phyloP scores from a whole-genome alignment of 2,329 filamentous ascomycete species.

The Helicocarpus griseus region DNA sequence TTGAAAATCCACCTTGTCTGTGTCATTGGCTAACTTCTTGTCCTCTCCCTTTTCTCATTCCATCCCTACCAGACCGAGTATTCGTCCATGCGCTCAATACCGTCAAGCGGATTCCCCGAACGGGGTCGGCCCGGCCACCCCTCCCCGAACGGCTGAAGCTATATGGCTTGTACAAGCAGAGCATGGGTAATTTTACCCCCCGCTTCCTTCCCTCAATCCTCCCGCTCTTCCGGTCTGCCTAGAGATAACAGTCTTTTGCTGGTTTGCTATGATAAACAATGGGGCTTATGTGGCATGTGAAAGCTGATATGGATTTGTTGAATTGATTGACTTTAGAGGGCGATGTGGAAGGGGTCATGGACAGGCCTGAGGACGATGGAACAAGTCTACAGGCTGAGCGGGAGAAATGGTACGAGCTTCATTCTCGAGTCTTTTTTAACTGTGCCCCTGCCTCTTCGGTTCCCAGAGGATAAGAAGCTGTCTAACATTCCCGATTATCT shows the following conservation, averaged over 20 bases:
- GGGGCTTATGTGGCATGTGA: not conserved
- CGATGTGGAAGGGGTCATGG: slow-evolving; percentile 89
- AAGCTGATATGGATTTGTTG: slow-evolving; percentile 12
- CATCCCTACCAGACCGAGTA: slow-evolving; percentile 69
- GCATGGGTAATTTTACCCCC: slow-evolving; percentile 54
- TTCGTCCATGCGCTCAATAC: slow-evolving; percentile 99
- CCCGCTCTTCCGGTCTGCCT: not conserved
- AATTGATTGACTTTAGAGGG: slow-evolving; percentile 53
- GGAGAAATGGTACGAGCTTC: slow-evolving; percentile 55
- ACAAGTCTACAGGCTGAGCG: slow-evolving; percentile 45
- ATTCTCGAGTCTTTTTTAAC: too few relatives aligned
- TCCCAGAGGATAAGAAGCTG: not conserved
- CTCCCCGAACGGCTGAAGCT: slow-evolving; percentile 75
- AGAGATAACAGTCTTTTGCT: not conserved
- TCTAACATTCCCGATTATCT: not conserved
- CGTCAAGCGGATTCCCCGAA: slow-evolving; percentile 93
- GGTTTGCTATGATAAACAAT: too few relatives aligned
- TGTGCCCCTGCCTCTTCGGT: not conserved
- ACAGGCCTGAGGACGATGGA: slow-evolving; percentile 54
- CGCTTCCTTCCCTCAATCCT: not conserved
- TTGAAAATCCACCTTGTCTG: not conserved
- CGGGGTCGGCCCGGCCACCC: slow-evolving; percentile 80
- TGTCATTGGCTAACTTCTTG: not conserved
- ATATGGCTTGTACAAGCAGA: slow-evolving; percentile 98
- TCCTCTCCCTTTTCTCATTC: not conserved